Evolutionary conservation across 2,329 filamentous ascomycete species (phyloP), one percentile per base, ranked within the genome.

Genomic region (Ascochyta rabiei): DNA sequence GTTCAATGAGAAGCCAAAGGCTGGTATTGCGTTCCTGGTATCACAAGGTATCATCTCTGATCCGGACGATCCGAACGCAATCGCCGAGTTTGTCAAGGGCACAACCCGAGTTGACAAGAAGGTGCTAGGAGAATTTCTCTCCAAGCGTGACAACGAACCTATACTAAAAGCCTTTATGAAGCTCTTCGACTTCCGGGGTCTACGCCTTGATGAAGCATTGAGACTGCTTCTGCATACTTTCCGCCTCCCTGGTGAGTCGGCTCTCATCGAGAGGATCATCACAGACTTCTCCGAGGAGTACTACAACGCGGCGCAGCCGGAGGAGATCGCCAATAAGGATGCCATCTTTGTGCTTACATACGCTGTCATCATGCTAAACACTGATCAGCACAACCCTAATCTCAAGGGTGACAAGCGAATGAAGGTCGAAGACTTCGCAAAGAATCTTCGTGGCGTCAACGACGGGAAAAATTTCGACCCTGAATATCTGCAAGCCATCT

Each of bases 281-380:
- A 92, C 86, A 4, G 86, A 86, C 10, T 99, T 99, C 74, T 85
- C 91, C 0, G 90, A 93, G 62, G 91, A 90, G 70, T 99, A 96
- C 73, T 89, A 89, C 72, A 78, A 83, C 8, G 86, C 85, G 55
- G 85, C 84, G 6, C 83, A 86, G 23, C 88, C 90, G 0, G 84
- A 89, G 48, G 89, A 87, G 19, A 87, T 98, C 59, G 89, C 87
- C 6, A 88, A 96, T 68, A 89, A 90, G 65, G 95, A 99, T 73
- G 87, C 92, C 7, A 87, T 95, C 19, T 99, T 90, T 68, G 86
- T 99, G 42, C 80, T 99, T 46, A 93, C 90, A 0, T 99, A 99
- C 72, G 95, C 93, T 33, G 96, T 97, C 68, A 96, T 99, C 74
- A 92, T 99, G 86, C 80, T 99, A 52, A 99, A 99, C 70, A 97